A percentile compares a stretch with the other conserved stretches of the same genome.
Conservation (phyloP, 192 early-diverging fungal genomes). For the Entomortierella beljakovae region DNA sequence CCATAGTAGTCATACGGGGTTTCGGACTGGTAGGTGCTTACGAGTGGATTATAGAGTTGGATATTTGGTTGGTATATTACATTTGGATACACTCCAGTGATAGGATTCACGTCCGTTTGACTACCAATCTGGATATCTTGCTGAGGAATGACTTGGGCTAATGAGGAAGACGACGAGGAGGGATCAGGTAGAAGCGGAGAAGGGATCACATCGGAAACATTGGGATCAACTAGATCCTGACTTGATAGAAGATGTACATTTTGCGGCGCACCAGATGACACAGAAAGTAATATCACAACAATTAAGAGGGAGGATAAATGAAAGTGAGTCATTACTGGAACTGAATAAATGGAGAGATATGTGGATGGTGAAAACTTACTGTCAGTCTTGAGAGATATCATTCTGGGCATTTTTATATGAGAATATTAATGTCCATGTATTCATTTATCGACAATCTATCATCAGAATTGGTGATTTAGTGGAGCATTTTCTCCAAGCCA, state of each 20-base stretch:
- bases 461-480: no score
- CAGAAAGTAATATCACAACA: background rate
- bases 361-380: no score
- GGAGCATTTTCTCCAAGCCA: no score
- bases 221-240: background rate
- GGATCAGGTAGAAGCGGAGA: background rate
- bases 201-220: background rate
- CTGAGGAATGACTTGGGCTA: constrained; percentile 6
- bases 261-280: background rate
- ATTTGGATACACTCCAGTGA: constrained; percentile 29
- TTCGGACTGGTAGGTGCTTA: constrained; percentile 8
- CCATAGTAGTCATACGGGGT: background rate
- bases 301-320: background rate
- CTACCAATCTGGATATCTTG: constrained; percentile 16
- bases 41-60: constrained; percentile 18
- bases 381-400: no score
- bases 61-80: constrained; percentile 22
- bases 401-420: background rate
- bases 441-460: no score
- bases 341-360: background rate
- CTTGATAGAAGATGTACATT: background rate
- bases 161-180: background rate
- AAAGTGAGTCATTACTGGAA: constrained; percentile 16
- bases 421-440: no score
- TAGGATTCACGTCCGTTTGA: constrained; percentile 12